These are phyloP conservation scores for Pisolithus thermaeus DNA, from an alignment of 1,284 basidiomycete genomes.

Conservation along the genomic window DNA sequence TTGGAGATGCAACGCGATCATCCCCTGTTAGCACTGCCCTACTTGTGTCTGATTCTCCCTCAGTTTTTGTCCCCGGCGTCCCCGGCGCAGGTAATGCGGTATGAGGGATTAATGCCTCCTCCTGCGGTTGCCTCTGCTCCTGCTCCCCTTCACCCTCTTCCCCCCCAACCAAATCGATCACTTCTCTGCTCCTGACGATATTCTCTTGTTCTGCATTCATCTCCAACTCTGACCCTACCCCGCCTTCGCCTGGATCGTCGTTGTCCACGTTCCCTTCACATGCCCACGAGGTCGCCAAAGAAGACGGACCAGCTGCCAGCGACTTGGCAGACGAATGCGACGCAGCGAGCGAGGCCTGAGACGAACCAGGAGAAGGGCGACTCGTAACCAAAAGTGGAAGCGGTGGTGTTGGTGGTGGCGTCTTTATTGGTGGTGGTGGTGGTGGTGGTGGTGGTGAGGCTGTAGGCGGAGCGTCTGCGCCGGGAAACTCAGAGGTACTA, in stretches of 20 bases:
- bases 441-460: too few species aligned
- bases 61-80: neutral
- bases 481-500: too few species aligned
- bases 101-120: neutral
- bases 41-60: neutral
- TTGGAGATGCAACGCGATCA: slow-evolving; percentile 11
- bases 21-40: neutral
- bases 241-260: neutral
- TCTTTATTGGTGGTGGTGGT: too few species aligned
- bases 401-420: too few species aligned
- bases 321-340: slow-evolving; percentile 3
- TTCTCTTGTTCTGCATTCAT: neutral
- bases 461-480: too few species aligned
- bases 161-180: slow-evolving; percentile 1
- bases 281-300: slow-evolving; percentile 25
- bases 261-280: slow-evolving; percentile 2
- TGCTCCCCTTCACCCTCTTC: neutral
- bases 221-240: neutral
- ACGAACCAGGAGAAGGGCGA: slow-evolving; percentile 1
- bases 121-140: neutral
- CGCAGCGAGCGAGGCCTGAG: neutral
- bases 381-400: neutral
- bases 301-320: slow-evolving; percentile 14
- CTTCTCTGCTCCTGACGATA: neutral
- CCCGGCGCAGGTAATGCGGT: neutral